Percentiles rank a stretch among this genome's conserved stretches.
Conservation (phyloP, 257 asterid genomes). For the Eucommia ulmoides region DNA sequence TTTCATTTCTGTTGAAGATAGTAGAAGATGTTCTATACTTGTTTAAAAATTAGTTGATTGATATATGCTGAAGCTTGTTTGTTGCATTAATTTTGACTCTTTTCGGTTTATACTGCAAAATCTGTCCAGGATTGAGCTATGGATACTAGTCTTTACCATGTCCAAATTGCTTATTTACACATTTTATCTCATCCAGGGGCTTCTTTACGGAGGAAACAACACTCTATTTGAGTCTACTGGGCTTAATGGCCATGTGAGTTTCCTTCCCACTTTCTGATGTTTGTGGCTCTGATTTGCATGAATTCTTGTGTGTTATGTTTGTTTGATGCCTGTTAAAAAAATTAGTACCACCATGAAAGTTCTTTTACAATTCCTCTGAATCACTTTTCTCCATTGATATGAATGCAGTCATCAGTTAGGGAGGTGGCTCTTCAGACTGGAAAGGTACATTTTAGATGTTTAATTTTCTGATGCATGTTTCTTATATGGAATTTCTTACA, state of each 20-base stretch:
- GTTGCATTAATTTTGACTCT: no score
- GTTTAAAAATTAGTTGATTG: no score
- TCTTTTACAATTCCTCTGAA: constrained; percentile 5
- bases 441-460: constrained; percentile 36
- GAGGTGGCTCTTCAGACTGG: constrained; percentile 72
- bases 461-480: neutral
- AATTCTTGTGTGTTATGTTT: neutral
- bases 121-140: no score
- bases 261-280: neutral
- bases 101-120: no score
- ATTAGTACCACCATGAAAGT: neutral
- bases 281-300: neutral
- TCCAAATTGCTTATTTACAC: constrained; percentile 2
- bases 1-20: no score
- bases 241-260: constrained; percentile 72
- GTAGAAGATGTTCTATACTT: no score
- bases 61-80: no score
- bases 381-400: constrained; percentile 7
- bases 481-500: neutral
- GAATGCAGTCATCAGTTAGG: constrained; percentile 78
- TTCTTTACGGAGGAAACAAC: constrained; percentile 71
- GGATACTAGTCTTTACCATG: neutral
- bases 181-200: constrained; percentile 54
- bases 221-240: constrained; percentile 85
- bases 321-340: neutral